Evolutionary conservation across 2,329 filamentous ascomycete genomes (phyloP).

Genomic region (Sphaerostilbella broomeana): DNA sequence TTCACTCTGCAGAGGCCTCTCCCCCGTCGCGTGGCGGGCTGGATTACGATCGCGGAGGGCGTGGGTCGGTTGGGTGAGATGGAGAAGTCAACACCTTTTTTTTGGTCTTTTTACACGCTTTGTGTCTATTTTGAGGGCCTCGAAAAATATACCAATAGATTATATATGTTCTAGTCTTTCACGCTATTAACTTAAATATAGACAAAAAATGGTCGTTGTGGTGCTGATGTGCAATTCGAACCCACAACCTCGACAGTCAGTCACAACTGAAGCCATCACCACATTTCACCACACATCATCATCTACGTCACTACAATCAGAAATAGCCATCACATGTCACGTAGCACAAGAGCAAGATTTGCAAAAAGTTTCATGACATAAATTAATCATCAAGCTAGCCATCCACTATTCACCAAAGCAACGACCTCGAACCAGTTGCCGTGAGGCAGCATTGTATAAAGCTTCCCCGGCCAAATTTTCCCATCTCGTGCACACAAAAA

Average conservation of each 20-base stretch:
- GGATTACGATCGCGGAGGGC: constrained; percentile 59
- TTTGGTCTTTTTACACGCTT: constrained; percentile 29
- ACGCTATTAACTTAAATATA: neutral
- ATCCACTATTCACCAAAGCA: neutral
- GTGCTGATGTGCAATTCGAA: neutral
- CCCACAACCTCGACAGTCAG: neutral
- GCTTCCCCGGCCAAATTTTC: constrained; percentile 7
- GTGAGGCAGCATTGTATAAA: constrained; percentile 43
- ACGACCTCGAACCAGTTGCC: constrained; percentile 33
- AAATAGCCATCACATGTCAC: neutral
- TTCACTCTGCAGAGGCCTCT: constrained; percentile 67
- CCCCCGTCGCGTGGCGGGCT: constrained; percentile 64
- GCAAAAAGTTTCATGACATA: neutral
- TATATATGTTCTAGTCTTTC: neutral
- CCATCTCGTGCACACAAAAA: neutral
- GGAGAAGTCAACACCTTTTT: constrained; percentile 46
- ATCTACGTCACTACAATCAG: too few species aligned
- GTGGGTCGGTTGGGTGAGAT: constrained; percentile 52
- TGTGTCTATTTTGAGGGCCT: neutral
- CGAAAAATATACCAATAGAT: neutral
- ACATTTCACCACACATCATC: constrained; percentile 3
- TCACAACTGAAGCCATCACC: constrained; percentile 13
- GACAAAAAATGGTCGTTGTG: neutral
- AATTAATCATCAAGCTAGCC: neutral
- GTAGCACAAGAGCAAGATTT: neutral